phyloP scores from a whole-genome alignment of 306 rosid species.

The Mimosa bimucronata region DNA sequence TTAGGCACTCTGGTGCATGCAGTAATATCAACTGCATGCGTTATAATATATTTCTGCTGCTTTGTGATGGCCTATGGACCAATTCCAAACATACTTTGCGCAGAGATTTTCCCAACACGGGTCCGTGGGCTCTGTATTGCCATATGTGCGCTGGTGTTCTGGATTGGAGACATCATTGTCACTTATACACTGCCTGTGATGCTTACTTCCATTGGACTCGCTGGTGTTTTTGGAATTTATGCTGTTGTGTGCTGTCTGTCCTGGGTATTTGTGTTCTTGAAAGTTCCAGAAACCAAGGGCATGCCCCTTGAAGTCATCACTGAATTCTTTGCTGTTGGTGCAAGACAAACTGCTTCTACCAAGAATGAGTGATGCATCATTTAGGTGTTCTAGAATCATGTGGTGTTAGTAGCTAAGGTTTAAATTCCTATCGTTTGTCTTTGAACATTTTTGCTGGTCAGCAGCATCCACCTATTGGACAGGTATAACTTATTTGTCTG shows the following conservation, averaged over 20 bases:
- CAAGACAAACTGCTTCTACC: slow-evolving; percentile 48
- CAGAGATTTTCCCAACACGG: slow-evolving; percentile 63
- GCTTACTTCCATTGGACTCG: slow-evolving; percentile 53
- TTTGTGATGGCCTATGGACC: slow-evolving; percentile 67
- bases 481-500: not conserved
- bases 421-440: not conserved
- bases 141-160: slow-evolving; percentile 54
- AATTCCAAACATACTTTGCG: slow-evolving; percentile 61
- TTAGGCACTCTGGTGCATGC: slow-evolving; percentile 48
- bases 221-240: slow-evolving; percentile 57
- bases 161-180: slow-evolving; percentile 60
- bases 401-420: not conserved
- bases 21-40: slow-evolving; percentile 53
- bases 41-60: slow-evolving; percentile 51
- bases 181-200: slow-evolving; percentile 57
- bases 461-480: not conserved
- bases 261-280: slow-evolving; percentile 52
- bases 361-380: slow-evolving; percentile 36
- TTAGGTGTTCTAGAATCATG: not conserved
- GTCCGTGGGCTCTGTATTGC: slow-evolving; percentile 70
- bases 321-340: slow-evolving; percentile 63
- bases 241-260: slow-evolving; percentile 55
- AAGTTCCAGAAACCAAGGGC: slow-evolving; percentile 72
- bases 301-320: slow-evolving; percentile 76
- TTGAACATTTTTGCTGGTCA: not conserved